phyloP scores from a whole-genome alignment of 2,329 filamentous ascomycete species.

The Rutstroemia sydowiana region DNA sequence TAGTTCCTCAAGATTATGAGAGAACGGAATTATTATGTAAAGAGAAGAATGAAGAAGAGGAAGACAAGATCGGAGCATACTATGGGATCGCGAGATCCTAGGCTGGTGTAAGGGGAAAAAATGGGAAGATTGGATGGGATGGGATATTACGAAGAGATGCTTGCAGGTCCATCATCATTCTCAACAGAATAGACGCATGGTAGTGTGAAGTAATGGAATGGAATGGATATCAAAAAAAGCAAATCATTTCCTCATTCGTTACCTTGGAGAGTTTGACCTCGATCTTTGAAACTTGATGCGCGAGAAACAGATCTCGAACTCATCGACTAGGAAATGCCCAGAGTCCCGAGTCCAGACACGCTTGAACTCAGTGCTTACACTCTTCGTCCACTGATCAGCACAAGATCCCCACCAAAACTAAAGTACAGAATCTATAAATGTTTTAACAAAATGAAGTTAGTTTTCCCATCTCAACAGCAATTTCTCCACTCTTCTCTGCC shows the following conservation, averaged over 20 bases:
- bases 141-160: slow-evolving; percentile 12
- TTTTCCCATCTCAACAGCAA: too few species aligned
- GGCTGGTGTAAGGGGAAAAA: background rate
- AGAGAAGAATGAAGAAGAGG: slow-evolving; percentile 4
- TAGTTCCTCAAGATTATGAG: slow-evolving; percentile 12
- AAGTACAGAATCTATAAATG: too few species aligned
- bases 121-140: background rate
- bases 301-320: too few species aligned
- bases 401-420: too few species aligned
- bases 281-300: too few species aligned
- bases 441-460: too few species aligned
- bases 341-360: too few species aligned
- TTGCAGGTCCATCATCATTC: slow-evolving; percentile 16
- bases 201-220: slow-evolving; percentile 3
- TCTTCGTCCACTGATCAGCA: too few species aligned
- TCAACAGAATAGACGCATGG: slow-evolving; percentile 4
- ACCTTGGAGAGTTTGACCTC: too few species aligned
- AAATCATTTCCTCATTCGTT: background rate
- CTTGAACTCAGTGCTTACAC: too few species aligned
- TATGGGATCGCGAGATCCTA: slow-evolving; percentile 13
- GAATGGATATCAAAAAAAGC: background rate
- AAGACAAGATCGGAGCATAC: background rate
- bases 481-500: too few species aligned
- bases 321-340: too few species aligned
- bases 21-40: slow-evolving; percentile 8